Evolutionary conservation across 2,329 filamentous ascomycete species (phyloP), one percentile per base, ranked within the genome.

Genomic region (Aspergillus uvarum): DNA sequence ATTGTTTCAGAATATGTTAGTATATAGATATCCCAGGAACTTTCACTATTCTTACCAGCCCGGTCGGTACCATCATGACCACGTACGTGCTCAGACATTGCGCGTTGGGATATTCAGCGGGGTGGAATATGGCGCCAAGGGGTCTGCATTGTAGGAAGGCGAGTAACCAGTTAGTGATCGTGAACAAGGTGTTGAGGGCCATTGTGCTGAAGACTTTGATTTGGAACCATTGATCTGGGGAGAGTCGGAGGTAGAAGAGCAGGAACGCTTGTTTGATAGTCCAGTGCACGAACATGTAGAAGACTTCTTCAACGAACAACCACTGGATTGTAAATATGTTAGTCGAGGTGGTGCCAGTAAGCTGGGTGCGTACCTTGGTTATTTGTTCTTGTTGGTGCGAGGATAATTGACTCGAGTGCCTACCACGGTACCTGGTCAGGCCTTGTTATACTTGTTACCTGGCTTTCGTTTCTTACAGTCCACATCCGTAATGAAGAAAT

Each of bases 221-320:
- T 16, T 24, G 47, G 47, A 49, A 49, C 14, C 22, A 10, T 19
- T 29, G 48, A 6, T 50, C 38, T 5, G 53, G 54, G 10, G 54
- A 60, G 3, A 60, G 48, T 35, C 59, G 54, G 24, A 60, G 59
- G 29, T 60, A 60, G 54, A 58, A 60, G 2, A 60, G 16, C 16
- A 60, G 59, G 31, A 60, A 58, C 14, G 54, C 59, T 16, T 57
- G 54, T 26, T 60, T 60, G n/a, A 60, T 47, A 4, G 42, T 54
- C 54, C 59, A 60, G 42, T 60, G 59, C 11, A 51, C 42, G 21
- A 58, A 60, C 59, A 60, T 60, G 19, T 58, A 60, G 26, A 48
- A 58, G 29, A 60, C 35, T 21, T 58, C 54, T 38, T 60, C 59
- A 8, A 60, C 21, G 38, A 60, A 60, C 14, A 60, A 19, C 59